Evolutionary conservation across 1,284 basidiomycete genomes (phyloP), one percentile per base, ranked within the genome.

Genomic region (Spongispora temasekensis): DNA sequence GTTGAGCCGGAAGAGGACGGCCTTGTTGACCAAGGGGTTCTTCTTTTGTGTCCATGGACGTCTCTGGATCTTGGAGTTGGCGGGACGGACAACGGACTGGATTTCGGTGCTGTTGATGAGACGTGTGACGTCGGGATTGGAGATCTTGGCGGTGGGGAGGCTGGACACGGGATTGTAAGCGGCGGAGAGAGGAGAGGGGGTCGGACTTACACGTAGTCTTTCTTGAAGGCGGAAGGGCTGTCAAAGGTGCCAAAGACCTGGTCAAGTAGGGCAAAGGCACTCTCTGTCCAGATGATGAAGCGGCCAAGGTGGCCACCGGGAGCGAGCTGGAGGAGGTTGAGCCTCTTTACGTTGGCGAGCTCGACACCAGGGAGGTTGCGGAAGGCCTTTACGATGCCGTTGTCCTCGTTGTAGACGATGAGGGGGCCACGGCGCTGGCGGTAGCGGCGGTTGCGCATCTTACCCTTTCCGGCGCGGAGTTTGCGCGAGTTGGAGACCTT

Each of bases 21-120:
- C 91, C 83, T 94, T 95, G 93, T 99, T 99, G 81, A 88, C 81
- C 74, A 97, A 88, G 61, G 97, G 95, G 87, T 98, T 98, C 93
- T 98, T 98, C 92, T 96, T 96, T 84, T 98, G 97, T 67, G 95
- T 95, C 93, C 94, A 97, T 67, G 96, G 95, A 75, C 95, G 91
- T 78, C 93, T 95, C 80, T 91, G 90, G 65, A 81, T 74, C 78
- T 92, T 90, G 64, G 88, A 80, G 68, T 89, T 89, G 65, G 93
- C 90, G 59, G 93, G 91, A 74, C 96, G 94, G 70, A 98, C 87
- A 73, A 98, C 92, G 59, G 95, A 92, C 80, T 97, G 95, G 76
- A 97, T 95, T 82, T 97, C 95, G 67, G 93, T 89, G 75, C 91
- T 94, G 90, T 99, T 98, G 87, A 99, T 99, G 76, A 99, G 83